These are phyloP conservation scores for Phylloporus rhodoxanthus DNA, from an alignment of 768 basidiomycete species.

Conservation along the genomic window DNA sequence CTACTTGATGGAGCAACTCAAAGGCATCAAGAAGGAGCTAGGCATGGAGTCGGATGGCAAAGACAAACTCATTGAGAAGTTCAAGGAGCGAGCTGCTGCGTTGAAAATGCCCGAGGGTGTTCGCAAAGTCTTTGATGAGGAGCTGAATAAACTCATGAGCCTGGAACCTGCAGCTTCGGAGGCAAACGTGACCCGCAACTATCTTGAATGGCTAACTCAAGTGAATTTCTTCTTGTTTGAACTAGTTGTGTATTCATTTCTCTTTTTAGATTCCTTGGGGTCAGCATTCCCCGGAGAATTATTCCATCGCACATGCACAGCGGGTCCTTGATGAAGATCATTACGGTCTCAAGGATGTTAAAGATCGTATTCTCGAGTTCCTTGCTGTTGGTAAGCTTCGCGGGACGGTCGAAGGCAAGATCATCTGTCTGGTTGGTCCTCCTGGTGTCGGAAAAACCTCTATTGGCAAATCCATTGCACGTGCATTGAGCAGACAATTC, in stretches of 20 bases:
- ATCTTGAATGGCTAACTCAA: slow-evolving; percentile 89
- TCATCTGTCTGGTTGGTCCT: slow-evolving; percentile 92
- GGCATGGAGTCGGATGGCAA: slow-evolving; percentile 95
- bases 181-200: slow-evolving; percentile 91
- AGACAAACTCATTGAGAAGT: slow-evolving; percentile 89
- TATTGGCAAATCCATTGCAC: slow-evolving; percentile 91
- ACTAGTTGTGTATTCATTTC: slow-evolving; percentile 1
- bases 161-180: slow-evolving; percentile 89
- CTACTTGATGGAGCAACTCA: slow-evolving; percentile 94
- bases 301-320: slow-evolving; percentile 75
- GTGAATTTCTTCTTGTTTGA: slow-evolving; percentile 29
- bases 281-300: slow-evolving; percentile 88
- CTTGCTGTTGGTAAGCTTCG: slow-evolving; percentile 91
- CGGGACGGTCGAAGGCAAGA: slow-evolving; percentile 95
- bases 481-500: slow-evolving; percentile 86
- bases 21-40: slow-evolving; percentile 93
- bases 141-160: slow-evolving; percentile 81
- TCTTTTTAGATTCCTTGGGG: slow-evolving; percentile 87
- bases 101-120: slow-evolving; percentile 89
- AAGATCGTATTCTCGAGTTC: slow-evolving; percentile 92
- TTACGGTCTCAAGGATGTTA: slow-evolving; percentile 88
- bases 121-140: slow-evolving; percentile 93
- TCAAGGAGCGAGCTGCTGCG: slow-evolving; percentile 74
- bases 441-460: slow-evolving; percentile 97
- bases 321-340: slow-evolving; percentile 91